Percentiles rank a stretch among this genome's conserved stretches.
Evolutionary conservation across 441 rosid genomes (phyloP).

Genomic region (Macaranga tanarius): DNA sequence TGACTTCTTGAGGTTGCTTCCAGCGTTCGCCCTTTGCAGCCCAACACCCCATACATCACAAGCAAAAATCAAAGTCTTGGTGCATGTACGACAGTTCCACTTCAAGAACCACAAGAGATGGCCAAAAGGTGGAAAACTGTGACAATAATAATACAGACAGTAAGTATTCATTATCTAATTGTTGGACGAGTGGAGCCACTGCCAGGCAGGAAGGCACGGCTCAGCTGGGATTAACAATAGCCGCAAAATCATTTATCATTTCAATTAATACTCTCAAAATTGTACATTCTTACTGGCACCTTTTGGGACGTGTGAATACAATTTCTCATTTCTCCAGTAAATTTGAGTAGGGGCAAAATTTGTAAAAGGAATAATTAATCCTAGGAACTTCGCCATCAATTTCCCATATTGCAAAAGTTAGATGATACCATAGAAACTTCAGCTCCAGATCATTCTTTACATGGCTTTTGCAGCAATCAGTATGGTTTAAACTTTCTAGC

Average conservation of each 20-base stretch:
- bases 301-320: neutral
- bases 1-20: neutral
- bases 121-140: too few species aligned
- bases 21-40: neutral
- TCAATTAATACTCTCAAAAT: neutral
- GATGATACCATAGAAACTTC: neutral
- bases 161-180: neutral
- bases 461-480: slow-evolving; percentile 26
- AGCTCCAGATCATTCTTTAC: neutral
- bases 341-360: neutral
- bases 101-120: too few species aligned
- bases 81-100: neutral
- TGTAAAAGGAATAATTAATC: neutral
- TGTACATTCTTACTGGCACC: neutral
- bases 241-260: neutral
- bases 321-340: neutral
- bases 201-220: neutral
- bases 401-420: neutral
- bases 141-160: neutral
- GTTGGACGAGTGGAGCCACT: neutral
- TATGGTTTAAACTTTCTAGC: slow-evolving; percentile 70
- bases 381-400: neutral
- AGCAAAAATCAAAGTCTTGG: neutral
- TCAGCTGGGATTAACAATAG: neutral
- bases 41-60: too few species aligned